phyloP scores from a whole-genome alignment of 2,329 filamentous ascomycete species.

The Cladosporium sp. region DNA sequence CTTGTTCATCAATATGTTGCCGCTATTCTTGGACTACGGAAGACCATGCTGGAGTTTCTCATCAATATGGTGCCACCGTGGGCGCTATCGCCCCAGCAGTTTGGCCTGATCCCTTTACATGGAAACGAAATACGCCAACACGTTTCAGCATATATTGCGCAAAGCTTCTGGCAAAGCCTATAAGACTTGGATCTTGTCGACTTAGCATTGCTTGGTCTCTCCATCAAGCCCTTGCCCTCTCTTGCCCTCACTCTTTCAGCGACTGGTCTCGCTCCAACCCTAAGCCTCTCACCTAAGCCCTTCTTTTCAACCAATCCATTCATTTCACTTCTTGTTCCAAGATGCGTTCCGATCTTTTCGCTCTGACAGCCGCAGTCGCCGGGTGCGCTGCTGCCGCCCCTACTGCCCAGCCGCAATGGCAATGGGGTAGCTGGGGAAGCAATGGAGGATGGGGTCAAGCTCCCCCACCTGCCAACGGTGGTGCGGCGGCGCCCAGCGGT shows the following conservation, averaged over 20 bases:
- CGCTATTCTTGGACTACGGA: too few relatives aligned
- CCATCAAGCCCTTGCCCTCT: slow-evolving; percentile 6
- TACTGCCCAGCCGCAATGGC: slow-evolving; percentile 3
- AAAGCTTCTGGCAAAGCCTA: too few relatives aligned
- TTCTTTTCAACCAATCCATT: background rate
- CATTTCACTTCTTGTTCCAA: background rate
- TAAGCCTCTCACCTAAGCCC: background rate
- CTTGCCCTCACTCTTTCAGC: background rate
- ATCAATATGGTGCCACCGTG: too few relatives aligned
- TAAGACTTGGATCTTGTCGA: background rate
- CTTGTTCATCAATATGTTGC: too few relatives aligned
- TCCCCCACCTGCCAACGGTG: background rate
- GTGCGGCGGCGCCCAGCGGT: background rate
- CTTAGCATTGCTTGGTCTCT: slow-evolving; percentile 11
- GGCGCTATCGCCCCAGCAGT: too few relatives aligned
- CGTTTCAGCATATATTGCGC: too few relatives aligned
- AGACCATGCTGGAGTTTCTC: too few relatives aligned
- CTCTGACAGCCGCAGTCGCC: slow-evolving; percentile 11
- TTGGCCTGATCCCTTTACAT: too few relatives aligned
- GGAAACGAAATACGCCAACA: too few relatives aligned
- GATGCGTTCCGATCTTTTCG: slow-evolving; percentile 10
- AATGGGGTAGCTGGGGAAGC: slow-evolving; percentile 8
- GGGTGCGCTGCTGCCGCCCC: slow-evolving; percentile 10
- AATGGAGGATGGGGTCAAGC: slow-evolving; percentile 4
- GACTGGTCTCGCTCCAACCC: slow-evolving; percentile 9